These are phyloP conservation scores for Fusarium sp. DNA, from an alignment of 2,329 filamentous ascomycete species.

Conservation along the genomic window DNA sequence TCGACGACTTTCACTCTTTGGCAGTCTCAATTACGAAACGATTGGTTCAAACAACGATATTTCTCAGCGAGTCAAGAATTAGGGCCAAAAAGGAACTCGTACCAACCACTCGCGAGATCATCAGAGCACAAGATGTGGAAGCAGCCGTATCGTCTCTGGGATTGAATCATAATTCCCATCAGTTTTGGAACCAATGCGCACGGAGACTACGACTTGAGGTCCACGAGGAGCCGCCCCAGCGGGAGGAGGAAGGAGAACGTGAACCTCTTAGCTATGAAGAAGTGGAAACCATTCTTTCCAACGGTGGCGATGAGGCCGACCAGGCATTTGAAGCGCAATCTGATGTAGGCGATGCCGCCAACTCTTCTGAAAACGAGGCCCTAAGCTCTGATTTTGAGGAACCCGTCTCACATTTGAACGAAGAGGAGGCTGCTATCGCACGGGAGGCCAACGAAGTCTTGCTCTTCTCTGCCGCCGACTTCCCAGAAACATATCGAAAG, in stretches of 20 bases:
- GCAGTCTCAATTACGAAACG: constrained; percentile 73
- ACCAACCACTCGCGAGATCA: constrained; percentile 44
- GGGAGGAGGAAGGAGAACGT: constrained; percentile 35
- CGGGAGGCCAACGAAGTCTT: constrained; percentile 56
- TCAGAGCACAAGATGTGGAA: constrained; percentile 57
- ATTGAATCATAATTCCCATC: constrained; percentile 48
- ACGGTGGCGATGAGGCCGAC: constrained; percentile 12
- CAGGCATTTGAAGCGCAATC: neutral
- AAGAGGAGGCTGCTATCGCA: constrained; percentile 45
- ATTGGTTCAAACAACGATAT: constrained; percentile 74
- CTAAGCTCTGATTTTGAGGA: constrained; percentile 30
- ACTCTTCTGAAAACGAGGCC: constrained; percentile 14
- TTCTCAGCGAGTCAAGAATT: constrained; percentile 75
- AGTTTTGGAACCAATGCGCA: constrained; percentile 60
- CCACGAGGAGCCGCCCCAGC: constrained; percentile 47
- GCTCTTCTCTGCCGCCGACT: constrained; percentile 51
- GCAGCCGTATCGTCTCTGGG: constrained; percentile 60
- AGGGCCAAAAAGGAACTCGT: constrained; percentile 56
- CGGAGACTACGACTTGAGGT: constrained; percentile 61
- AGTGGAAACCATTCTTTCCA: constrained; percentile 21
- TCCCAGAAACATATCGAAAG: constrained; percentile 50
- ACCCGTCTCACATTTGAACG: constrained; percentile 15
- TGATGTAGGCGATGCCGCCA: neutral
- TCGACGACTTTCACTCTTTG: constrained; percentile 79
- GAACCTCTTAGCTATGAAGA: constrained; percentile 31